Evolutionary conservation across 2,329 filamentous ascomycete species (phyloP).

Genomic region (Cercospora nicotianae): DNA sequence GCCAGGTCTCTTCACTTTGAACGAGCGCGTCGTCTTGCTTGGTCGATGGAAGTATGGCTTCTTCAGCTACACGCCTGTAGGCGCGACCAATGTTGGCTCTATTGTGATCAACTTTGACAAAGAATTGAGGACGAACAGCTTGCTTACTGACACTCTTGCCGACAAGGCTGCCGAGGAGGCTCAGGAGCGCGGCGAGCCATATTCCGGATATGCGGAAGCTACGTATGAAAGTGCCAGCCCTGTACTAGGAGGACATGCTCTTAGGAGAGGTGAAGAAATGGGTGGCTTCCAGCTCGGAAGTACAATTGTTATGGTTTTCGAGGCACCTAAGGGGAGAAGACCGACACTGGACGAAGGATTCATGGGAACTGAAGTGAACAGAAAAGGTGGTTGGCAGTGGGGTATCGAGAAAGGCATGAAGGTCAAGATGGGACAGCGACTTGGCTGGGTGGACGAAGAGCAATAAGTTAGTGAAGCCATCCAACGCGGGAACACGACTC

Average conservation of each 20-base stretch:
- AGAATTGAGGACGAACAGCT: slow-evolving; percentile 87
- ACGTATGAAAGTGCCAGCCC: slow-evolving; percentile 77
- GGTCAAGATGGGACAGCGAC: slow-evolving; percentile 82
- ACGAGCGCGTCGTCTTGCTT: slow-evolving; percentile 90
- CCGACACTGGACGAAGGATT: slow-evolving; percentile 62
- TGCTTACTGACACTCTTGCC: slow-evolving; percentile 88
- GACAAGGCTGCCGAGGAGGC: slow-evolving; percentile 83
- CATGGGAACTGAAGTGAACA: slow-evolving; percentile 48
- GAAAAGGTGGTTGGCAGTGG: slow-evolving; percentile 78
- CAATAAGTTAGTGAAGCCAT: background rate
- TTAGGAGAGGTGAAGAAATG: slow-evolving; percentile 92
- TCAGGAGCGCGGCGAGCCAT: slow-evolving; percentile 71
- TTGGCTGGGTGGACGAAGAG: slow-evolving; percentile 66
- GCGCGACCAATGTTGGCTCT: slow-evolving; percentile 94
- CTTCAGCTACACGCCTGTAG: slow-evolving; percentile 93
- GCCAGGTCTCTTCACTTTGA: slow-evolving; percentile 91
- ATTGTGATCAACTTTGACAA: slow-evolving; percentile 97
- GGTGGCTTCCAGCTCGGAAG: slow-evolving; percentile 95
- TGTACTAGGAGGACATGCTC: slow-evolving; percentile 77
- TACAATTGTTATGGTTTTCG: slow-evolving; percentile 93
- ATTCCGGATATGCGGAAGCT: slow-evolving; percentile 89
- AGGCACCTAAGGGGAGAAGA: slow-evolving; percentile 71
- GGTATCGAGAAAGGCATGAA: slow-evolving; percentile 80
- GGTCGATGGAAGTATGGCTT: slow-evolving; percentile 97
- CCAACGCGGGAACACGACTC: background rate